These are phyloP conservation scores for Pleurozium schreberi DNA, from an alignment of 225 moss, liverwort and hornwort genomes.

Conservation along the genomic window DNA sequence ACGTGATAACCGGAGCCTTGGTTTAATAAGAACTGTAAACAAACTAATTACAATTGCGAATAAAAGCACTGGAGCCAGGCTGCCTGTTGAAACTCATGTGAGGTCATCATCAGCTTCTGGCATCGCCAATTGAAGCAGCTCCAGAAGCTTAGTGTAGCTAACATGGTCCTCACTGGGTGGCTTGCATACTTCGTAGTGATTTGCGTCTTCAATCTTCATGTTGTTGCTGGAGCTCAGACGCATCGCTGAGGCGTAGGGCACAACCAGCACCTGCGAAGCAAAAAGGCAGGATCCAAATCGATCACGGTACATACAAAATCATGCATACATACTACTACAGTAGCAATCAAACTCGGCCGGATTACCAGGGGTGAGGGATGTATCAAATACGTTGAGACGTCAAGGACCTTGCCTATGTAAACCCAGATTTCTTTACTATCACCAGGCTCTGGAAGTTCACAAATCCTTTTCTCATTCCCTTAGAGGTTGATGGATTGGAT, in stretches of 20 bases:
- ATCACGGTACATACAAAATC: not conserved
- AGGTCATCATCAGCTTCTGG: not conserved
- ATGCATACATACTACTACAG: not conserved
- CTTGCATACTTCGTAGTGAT: constrained; percentile 2
- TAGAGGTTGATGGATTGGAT: not conserved
- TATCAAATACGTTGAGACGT: not conserved
- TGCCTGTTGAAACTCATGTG: not conserved
- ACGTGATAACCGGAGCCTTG: not conserved
- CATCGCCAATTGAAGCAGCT: not conserved
- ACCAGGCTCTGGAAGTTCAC: not conserved
- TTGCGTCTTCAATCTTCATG: constrained; percentile 1
- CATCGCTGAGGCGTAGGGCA: constrained; percentile 1
- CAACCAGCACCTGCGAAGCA: not conserved
- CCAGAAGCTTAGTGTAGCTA: constrained; percentile 13
- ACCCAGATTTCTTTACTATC: not conserved
- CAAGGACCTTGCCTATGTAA: not conserved
- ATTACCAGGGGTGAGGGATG: not conserved
- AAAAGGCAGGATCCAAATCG: not conserved
- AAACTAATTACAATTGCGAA: no score
- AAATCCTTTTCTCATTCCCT: not conserved
- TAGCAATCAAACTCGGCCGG: no score
- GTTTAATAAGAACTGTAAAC: not conserved
- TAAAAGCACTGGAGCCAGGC: no score
- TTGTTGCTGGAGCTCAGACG: not conserved
- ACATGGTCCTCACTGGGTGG: not conserved